A percentile compares a stretch with the other conserved stretches of the same genome.
phyloP scores from a whole-genome alignment of 208 protist species.

The Phytomonas sp. region DNA sequence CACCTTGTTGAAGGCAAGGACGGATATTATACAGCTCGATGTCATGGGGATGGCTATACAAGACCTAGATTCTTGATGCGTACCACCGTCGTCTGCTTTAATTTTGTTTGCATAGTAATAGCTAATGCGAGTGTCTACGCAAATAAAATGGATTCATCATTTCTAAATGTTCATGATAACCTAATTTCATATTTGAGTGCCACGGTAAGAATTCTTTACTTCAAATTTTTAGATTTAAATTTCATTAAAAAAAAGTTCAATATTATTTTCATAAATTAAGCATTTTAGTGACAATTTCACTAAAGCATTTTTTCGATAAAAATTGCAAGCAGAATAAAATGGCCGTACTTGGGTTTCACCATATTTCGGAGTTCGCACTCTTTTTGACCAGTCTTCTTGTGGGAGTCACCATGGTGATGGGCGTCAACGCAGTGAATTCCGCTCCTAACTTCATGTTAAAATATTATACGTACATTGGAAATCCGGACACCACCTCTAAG shows the following conservation, averaged over 20 bases:
- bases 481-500: slow-evolving; percentile 20
- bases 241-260: slow-evolving; percentile 1
- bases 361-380: slow-evolving; percentile 25
- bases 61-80: slow-evolving; percentile 26
- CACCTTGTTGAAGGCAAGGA: slow-evolving; percentile 58
- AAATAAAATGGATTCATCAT: background rate
- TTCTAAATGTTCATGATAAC: background rate
- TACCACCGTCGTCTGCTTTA: background rate
- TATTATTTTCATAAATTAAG: slow-evolving; percentile 7
- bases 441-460: slow-evolving; percentile 81
- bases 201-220: slow-evolving; percentile 1
- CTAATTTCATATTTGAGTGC: background rate
- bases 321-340: slow-evolving; percentile 15
- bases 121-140: background rate
- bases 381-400: slow-evolving; percentile 68
- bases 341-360: slow-evolving; percentile 9
- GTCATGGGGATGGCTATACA: slow-evolving; percentile 86
- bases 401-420: slow-evolving; percentile 83
- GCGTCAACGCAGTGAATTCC: slow-evolving; percentile 82
- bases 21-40: slow-evolving; percentile 95
- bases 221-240: background rate
- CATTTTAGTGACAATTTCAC: slow-evolving; percentile 14
- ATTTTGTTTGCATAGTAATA: background rate
- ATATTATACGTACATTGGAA: slow-evolving; percentile 71
- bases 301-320: slow-evolving; percentile 11